These are phyloP conservation scores for Fusarium begoniae DNA, from an alignment of 2,329 filamentous ascomycete species.

Conservation along the genomic window DNA sequence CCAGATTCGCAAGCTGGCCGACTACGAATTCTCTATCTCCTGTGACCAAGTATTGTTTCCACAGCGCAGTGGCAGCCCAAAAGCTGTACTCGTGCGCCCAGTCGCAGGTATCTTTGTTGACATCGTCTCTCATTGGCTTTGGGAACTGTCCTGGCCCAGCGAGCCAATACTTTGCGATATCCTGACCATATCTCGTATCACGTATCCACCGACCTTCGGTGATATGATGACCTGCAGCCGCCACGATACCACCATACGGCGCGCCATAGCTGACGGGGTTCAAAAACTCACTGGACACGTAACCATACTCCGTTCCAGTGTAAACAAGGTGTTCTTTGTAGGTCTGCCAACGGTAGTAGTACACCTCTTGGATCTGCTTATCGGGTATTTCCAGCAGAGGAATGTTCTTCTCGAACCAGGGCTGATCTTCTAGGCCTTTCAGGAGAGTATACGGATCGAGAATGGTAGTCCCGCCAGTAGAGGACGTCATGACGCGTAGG, in stretches of 20 bases:
- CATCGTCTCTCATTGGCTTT: not conserved
- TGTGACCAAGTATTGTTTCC: not conserved
- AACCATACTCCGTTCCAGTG: not conserved
- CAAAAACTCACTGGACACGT: not conserved
- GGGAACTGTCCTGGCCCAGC: not conserved
- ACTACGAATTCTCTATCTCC: not conserved
- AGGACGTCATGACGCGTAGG: not conserved
- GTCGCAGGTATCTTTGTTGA: not conserved
- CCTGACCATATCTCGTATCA: not conserved
- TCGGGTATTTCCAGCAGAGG: not conserved
- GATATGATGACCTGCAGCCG: not conserved
- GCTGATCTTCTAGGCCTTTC: not conserved
- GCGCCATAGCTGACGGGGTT: not conserved
- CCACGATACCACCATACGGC: not conserved
- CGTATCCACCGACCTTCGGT: not conserved
- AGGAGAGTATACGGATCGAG: not conserved
- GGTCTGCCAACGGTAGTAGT: conserved; percentile 3
- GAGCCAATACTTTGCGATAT: not conserved
- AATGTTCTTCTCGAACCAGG: conserved; percentile 2
- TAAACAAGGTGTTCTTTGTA: conserved; percentile 6
- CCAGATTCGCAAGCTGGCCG: not conserved
- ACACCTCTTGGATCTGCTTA: not conserved
- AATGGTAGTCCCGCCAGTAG: not conserved
- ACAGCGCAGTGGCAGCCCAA: not conserved
- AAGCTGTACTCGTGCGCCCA: conserved; percentile 8